Base-by-base conservation (phyloP, 257 asterid species). In the Solanum chiquidenum region DNA sequence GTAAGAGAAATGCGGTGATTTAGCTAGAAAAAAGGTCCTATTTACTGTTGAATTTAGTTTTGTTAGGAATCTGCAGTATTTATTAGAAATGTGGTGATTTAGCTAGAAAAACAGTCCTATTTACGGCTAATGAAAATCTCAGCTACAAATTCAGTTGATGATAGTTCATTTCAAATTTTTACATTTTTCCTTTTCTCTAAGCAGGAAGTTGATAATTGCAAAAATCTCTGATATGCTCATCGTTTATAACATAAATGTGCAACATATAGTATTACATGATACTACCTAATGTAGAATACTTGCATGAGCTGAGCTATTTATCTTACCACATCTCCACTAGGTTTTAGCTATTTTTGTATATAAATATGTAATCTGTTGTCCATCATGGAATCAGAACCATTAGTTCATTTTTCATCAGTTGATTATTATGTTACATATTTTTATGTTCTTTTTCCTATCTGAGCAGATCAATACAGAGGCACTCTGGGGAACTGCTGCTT, bases 401-500 rank as follows among this genome's bases (percentile, higher is more conserved):
- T 6, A 40, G 75, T 49, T 11, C 64, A 20, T 74, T 37, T 52
- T 16, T 46, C 33, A 1, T 42, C 33, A 29, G 85, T 85, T 86
- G 85, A 83, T 64, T 4, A 52, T 12, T 40, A 62, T 42, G 46
- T 35, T 77, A 33, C 72, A 33, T 55, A 49, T 69, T 52, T 52
- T 52, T 87, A 85, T 89, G 21, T 71, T 80, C 29, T 62, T 92
- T 89, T 38, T 83, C 66, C 89, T 88, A 52, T 89, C 31, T 86
- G 88, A 88, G 91, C 93, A 95, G 96, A 94, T 97, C 87, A 89
- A 95, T 86, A 92, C 92, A 75, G 94, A 95, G 89, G 85, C 91
- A 68, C 99, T 97, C 84, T 97, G 99, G 99, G 93, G 86, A 80
- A 87, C 96, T 82, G 98, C 98, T 84, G 92, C 92, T 86, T 92